Evolutionary conservation across 208 protist species (phyloP).

Genomic region (Trypanosoma caninum): DNA sequence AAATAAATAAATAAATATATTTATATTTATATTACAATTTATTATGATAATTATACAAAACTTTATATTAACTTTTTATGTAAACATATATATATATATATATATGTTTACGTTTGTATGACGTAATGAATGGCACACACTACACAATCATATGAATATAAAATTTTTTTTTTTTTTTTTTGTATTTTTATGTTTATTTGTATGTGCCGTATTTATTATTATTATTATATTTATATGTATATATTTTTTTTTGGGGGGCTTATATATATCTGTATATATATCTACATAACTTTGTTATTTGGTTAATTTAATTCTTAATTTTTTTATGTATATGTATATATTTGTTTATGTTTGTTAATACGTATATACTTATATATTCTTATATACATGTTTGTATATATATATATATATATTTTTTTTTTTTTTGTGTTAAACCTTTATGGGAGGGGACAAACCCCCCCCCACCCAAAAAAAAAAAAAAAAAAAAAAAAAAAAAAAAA

Average conservation of each 20-base stretch:
- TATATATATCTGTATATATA: background rate
- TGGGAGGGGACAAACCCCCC: background rate
- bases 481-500: background rate
- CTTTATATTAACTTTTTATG: too few species aligned
- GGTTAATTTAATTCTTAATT: too few species aligned
- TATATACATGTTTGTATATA: slow-evolving; percentile 5
- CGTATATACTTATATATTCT: background rate
- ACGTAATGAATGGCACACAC: too few species aligned
- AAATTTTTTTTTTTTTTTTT: too few species aligned
- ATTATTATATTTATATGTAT: background rate
- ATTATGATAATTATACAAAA: too few species aligned
- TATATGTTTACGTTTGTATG: too few species aligned
- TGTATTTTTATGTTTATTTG: too few species aligned
- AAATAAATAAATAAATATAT: slow-evolving; percentile 1
- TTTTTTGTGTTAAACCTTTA: background rate
- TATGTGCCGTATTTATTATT: background rate
- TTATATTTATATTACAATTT: too few species aligned
- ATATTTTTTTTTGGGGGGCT: background rate
- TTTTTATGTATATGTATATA: slow-evolving; percentile 2
- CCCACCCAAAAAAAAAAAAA: background rate
- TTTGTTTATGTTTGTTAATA: background rate
- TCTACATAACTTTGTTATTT: too few species aligned
- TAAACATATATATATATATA: too few species aligned
- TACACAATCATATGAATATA: too few species aligned
- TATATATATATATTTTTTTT: background rate